Evolutionary conservation across 805 yeast genomes (phyloP), one percentile per base, ranked within the genome.

Genomic region (Pichia phayaonensis): DNA sequence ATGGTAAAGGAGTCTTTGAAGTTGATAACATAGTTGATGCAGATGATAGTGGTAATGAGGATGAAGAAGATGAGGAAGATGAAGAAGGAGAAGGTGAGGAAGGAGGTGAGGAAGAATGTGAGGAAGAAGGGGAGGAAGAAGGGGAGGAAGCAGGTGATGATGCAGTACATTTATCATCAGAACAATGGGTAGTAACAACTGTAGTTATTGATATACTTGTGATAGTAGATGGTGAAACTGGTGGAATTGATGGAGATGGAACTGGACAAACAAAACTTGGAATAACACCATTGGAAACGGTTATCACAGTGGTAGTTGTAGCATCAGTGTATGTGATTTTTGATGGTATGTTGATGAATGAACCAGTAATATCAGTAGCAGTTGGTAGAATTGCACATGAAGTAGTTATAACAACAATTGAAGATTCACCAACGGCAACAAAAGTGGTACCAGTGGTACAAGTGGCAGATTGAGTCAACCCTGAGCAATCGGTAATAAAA

Each of bases 181-280:
- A 40, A 13, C 50, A 45, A 23, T 34, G 29, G 3, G 38, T 16
- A 3, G 42, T 26, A 5, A 52, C 38, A 5, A 38, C 21, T 0
- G 48, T 26, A 12, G 45, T 20, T 12, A 42, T 26, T 23, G 52
- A 40, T 8, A 34, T 23, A 6, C 24, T 2, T 10, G 40, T 6
- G n/a, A 43, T 23, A 12, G 52, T 34, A 13, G 52, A 45, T 21
- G 24, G 29, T 3, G 31, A 13, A 7, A 38, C 27, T 8, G 54
- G 40, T 10, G 41, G 31, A 1, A 45, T 31, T 11, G 54, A 31
- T 1, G 49, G 34, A 16, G 51, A 45, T 11, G 58, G 38, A 8
- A 49, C 6, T 41, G 58, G 49, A 44, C 53, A 48, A 26, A 31
- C 34, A 39, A 40, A 47, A 5, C 42, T 40, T 26, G 41, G 38